Evolutionary conservation across 768 basidiomycete genomes (phyloP).

Genomic region (Rhodotorula sphaerocarpa): DNA sequence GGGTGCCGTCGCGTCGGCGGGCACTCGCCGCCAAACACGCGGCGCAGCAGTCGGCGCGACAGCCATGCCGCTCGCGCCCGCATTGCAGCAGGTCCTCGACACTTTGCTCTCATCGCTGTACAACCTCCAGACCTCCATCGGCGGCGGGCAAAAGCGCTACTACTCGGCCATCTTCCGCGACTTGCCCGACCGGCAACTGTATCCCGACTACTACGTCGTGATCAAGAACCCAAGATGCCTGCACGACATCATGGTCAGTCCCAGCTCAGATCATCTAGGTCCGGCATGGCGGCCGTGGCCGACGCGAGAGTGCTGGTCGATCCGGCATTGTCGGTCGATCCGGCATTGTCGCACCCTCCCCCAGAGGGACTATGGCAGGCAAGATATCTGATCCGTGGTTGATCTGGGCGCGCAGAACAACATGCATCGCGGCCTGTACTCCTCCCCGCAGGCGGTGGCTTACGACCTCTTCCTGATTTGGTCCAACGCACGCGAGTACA

Average conservation of each 20-base stretch:
- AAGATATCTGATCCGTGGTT: neutral
- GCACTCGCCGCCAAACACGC: neutral
- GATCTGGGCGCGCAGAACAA: conserved; percentile 7
- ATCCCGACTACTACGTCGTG: conserved; percentile 32
- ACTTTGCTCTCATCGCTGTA: conserved; percentile 9
- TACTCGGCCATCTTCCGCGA: conserved; percentile 34
- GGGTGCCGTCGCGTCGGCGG: neutral
- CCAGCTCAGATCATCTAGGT: no score
- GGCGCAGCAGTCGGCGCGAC: no score
- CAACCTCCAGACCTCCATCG: conserved; percentile 16
- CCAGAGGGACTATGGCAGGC: neutral
- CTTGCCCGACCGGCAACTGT: conserved; percentile 21
- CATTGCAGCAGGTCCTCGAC: conserved; percentile 8
- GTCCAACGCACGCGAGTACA: conserved; percentile 34
- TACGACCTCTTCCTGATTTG: conserved; percentile 35
- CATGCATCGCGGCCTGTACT: conserved; percentile 18
- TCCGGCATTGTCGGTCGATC: neutral
- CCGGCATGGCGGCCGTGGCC: neutral
- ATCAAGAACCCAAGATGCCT: conserved; percentile 29
- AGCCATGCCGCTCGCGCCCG: conserved; percentile 10
- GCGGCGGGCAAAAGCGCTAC: conserved; percentile 14
- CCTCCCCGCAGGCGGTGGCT: conserved; percentile 18
- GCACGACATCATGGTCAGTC: conserved; percentile 16
- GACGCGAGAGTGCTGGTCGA: neutral
- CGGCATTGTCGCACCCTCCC: neutral